These are phyloP conservation scores for Hyaloscypha bicolor DNA, from an alignment of 495 filamentous ascomycete species.

Conservation along the genomic window DNA sequence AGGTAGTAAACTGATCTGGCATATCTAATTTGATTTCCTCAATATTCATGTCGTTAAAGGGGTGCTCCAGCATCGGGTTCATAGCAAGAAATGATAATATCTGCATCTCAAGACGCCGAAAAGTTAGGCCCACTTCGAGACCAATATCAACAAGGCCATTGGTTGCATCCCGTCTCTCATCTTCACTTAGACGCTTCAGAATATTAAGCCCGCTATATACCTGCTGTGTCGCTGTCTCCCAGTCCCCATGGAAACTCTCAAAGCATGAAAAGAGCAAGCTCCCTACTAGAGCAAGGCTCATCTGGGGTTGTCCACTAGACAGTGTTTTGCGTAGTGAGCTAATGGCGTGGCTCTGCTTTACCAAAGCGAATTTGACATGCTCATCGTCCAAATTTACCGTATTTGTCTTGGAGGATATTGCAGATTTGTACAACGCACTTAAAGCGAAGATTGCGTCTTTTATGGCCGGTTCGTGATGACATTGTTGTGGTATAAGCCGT, in stretches of 20 bases:
- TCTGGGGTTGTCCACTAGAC: slow-evolving; percentile 13
- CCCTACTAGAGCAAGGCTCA: slow-evolving; percentile 25
- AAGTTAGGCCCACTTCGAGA: slow-evolving; percentile 21
- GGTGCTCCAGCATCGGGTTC: slow-evolving; percentile 25
- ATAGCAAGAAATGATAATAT: slow-evolving; percentile 28
- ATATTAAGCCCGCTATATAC: slow-evolving; percentile 27
- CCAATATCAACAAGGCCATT: slow-evolving; percentile 21
- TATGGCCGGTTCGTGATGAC: slow-evolving; percentile 60
- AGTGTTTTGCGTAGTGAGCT: slow-evolving; percentile 21
- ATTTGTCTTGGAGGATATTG: slow-evolving; percentile 17
- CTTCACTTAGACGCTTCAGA: slow-evolving; percentile 20
- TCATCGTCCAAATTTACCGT: slow-evolving; percentile 22
- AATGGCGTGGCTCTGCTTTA: slow-evolving; percentile 26
- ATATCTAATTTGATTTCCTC: slow-evolving; percentile 18
- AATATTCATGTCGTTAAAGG: slow-evolving; percentile 20
- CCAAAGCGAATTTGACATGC: slow-evolving; percentile 27
- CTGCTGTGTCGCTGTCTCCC: slow-evolving; percentile 25
- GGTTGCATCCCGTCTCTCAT: slow-evolving; percentile 15
- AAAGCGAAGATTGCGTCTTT: slow-evolving; percentile 65
- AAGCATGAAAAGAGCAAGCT: slow-evolving; percentile 27
- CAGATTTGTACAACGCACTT: slow-evolving; percentile 46
- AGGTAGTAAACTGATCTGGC: slow-evolving; percentile 27
- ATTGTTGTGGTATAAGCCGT: slow-evolving; percentile 56
- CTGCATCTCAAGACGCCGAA: slow-evolving; percentile 21
- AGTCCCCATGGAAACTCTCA: slow-evolving; percentile 29